Conservation (phyloP, 139 green algal species). For the Chlamydomonas urium region DNA sequence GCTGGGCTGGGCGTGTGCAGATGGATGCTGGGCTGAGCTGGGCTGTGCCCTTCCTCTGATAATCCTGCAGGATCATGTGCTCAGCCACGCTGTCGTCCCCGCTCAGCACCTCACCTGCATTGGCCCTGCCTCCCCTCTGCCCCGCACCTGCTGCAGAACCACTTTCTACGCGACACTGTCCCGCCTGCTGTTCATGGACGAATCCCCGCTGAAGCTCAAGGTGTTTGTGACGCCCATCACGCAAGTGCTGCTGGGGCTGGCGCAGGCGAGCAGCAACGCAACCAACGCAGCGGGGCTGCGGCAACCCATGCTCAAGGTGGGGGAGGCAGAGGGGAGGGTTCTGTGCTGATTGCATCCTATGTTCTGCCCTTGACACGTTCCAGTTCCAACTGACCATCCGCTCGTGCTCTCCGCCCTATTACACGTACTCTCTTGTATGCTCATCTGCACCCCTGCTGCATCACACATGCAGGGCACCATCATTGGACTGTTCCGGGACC, state of each 20-base stretch:
- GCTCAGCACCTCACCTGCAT: too few species aligned
- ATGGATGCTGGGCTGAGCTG: too few species aligned
- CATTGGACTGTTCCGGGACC: slow-evolving; percentile 87
- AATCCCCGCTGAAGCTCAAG: slow-evolving; percentile 82
- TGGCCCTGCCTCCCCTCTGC: not conserved
- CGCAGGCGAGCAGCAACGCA: slow-evolving; percentile 9
- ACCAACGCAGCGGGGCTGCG: slow-evolving; percentile 1
- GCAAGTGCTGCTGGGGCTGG: slow-evolving; percentile 25
- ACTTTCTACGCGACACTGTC: slow-evolving; percentile 92
- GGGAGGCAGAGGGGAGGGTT: not conserved
- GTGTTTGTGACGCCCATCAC: slow-evolving; percentile 89
- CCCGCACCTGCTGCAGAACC: slow-evolving; percentile 47
- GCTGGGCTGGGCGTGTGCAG: too few species aligned
- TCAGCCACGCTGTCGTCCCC: too few species aligned
- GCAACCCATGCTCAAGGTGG: slow-evolving; percentile 16
- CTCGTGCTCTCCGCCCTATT: not conserved
- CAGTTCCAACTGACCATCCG: not conserved
- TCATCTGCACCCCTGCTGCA: too few species aligned
- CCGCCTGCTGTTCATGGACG: slow-evolving; percentile 94
- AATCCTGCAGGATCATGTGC: too few species aligned
- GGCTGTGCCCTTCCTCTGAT: too few species aligned
- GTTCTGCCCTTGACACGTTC: not conserved
- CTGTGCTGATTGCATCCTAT: not conserved
- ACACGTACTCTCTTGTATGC: not conserved
- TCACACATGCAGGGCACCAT: slow-evolving; percentile 45